Base-by-base conservation (phyloP, 257 asterid species). In the Solanum pennellii region DNA sequence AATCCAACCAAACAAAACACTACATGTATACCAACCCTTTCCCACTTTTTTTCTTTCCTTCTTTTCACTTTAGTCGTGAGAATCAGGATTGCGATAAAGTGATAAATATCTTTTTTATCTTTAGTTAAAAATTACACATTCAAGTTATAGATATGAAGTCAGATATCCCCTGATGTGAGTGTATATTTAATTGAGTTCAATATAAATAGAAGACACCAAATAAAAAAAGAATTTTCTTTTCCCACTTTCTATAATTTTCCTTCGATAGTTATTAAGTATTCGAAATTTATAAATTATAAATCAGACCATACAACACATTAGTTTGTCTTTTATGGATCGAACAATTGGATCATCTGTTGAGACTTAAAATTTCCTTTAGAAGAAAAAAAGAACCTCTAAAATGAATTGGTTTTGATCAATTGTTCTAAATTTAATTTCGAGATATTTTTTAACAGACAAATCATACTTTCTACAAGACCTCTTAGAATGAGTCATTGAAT, bases 101-200 rank as follows among this genome's bases (percentile, higher is more conserved):
- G 7, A 69, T 68, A 29, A 69, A 1, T 29, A 29, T 7, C 8
- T 69, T 69, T 15, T 29, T 12, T 3, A 27, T 69, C 3, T 13
- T 69, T 29, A 12, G 7, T 65, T 2, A 65, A 1, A 65, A 25
- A 0, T 3, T 14, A 29, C 2, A 14, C 0, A 25, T 14, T 68
- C 5, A 8, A 68, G 12, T 68, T 12, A 6, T 29, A 16, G 7
- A 12, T 66, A 68, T 13, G 1, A 66, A 65, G 9, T 12, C 62
- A 18, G 23, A 52, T 15, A 1, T 65, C 5, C 0, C 9, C 2
- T 52, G 18, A 52, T 23, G 14, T 10, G 27, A 59, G 0, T 20
- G 3, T 59, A 5, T 0, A 20, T 62, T 10, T 62, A 23, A n/a
- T 5, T 9, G 33, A n/a, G 4, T 10, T 0, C 3, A 27, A 13